Base-by-base conservation (phyloP, 805 yeast genomes). In the Candida qinlingensis region DNA sequence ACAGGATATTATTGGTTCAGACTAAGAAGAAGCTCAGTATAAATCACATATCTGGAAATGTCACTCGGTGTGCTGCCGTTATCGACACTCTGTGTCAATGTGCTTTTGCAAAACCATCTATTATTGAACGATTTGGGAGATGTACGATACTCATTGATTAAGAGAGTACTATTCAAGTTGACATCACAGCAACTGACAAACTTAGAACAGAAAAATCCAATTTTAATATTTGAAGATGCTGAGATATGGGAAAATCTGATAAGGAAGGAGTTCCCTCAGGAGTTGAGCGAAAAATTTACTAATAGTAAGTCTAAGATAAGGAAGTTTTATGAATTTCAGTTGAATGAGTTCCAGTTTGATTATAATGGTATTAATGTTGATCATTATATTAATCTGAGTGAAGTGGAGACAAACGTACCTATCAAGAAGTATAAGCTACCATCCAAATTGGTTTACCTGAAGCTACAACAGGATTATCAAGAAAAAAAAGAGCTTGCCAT, bases 221-320 rank as follows among this genome's bases (percentile, higher is more conserved):
- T 54, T 25, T 56, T 66, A 28, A 54, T 70, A 1, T 60, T 71
- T 40, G 74, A 71, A 37, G 74, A 70, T 53, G 72, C 68, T 42
- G 64, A 63, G 9, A 48, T 67, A 2, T 71, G 75, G 75, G 47
- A 47, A 4, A 47, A 53, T 3, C 48, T 66, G 26, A 41, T 71
- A 7, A 57, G 55, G 42, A 58, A 51, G 37, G 69, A 71, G 26
- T 71, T 65, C 50, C 70, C 73, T 2, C 60, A 60, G n/a, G 61
- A 65, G 54, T 58, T 63, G 5, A 64, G 58, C 31, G 66, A 65
- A 28, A 49, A 62, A 6, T 70, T 47, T 47, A 57, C 65, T 1
- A 54, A 64, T 4, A 60, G 59, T 44, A 12, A 40, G 2, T 7
- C 26, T 3, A 60, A 59, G 39, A 52, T 60, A 11, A 48, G 42